These are phyloP conservation scores for Verticillium zaregamsianum DNA, from an alignment of 2,329 filamentous ascomycete genomes.

Conservation along the genomic window DNA sequence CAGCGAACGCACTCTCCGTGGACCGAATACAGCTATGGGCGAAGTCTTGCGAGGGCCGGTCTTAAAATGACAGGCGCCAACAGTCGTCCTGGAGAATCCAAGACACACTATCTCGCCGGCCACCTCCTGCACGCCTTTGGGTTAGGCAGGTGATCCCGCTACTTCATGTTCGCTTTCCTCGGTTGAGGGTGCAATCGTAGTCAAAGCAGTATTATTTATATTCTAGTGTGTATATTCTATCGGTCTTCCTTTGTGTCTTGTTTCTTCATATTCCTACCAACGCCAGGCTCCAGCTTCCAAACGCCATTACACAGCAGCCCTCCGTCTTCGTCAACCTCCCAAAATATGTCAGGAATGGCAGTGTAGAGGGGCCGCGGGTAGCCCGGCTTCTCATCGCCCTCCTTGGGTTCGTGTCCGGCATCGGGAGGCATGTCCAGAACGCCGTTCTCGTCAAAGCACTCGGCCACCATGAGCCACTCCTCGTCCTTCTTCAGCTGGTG, in stretches of 20 bases:
- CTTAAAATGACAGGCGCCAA: too few species aligned
- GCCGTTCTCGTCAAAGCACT: constrained; percentile 21
- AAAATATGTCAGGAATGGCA: constrained; percentile 15
- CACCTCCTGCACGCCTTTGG: too few species aligned
- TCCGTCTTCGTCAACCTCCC: not conserved
- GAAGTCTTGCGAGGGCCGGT: too few species aligned
- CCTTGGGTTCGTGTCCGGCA: constrained; percentile 34
- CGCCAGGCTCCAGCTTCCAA: not conserved
- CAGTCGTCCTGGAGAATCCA: too few species aligned
- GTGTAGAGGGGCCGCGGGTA: constrained; percentile 12
- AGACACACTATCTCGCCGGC: too few species aligned
- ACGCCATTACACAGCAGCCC: not conserved
- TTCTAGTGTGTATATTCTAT: not conserved
- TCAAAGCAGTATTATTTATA: too few species aligned
- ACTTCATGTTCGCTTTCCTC: too few species aligned
- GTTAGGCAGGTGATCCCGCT: too few species aligned
- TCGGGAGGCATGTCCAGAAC: constrained; percentile 23
- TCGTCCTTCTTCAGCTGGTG: constrained; percentile 22
- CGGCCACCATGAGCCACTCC: constrained; percentile 21
- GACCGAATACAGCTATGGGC: too few species aligned
- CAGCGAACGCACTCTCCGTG: too few species aligned
- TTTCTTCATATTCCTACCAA: not conserved
- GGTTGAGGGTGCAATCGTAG: too few species aligned
- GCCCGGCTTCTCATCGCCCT: constrained; percentile 18
- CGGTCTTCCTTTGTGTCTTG: not conserved